A percentile compares a stretch with the other conserved stretches of the same genome.
Conservation (phyloP, 345 rosid genomes). For the Streptanthus diversifolius region DNA sequence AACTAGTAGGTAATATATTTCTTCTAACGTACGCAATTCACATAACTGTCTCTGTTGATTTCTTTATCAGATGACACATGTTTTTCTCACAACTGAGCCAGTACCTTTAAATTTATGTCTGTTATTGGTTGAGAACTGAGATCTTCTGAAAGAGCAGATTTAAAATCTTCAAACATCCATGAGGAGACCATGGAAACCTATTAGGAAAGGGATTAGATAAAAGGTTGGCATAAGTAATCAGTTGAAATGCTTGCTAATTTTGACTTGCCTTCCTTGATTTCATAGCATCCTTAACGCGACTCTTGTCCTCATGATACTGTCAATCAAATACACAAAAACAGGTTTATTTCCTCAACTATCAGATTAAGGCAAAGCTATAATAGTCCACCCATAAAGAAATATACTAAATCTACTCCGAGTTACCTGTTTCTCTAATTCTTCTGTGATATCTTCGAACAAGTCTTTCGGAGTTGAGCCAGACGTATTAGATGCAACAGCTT, state of each 20-base stretch:
- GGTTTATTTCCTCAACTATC: slow-evolving; percentile 2
- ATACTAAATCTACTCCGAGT: not conserved
- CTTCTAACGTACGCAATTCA: not conserved
- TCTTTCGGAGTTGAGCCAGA: slow-evolving; percentile 95
- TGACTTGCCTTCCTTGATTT: slow-evolving; percentile 64
- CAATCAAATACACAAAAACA: slow-evolving; percentile 11
- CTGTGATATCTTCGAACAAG: slow-evolving; percentile 84
- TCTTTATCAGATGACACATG: not conserved
- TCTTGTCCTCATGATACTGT: slow-evolving; percentile 89
- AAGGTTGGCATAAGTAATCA: slow-evolving; percentile 5
- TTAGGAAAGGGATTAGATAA: slow-evolving; percentile 21
- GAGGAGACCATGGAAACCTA: slow-evolving; percentile 56
- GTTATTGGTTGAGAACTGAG: slow-evolving; percentile 51
- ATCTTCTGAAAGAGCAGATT: slow-evolving; percentile 55
- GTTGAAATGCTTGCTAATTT: not conserved
- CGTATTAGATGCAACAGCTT: slow-evolving; percentile 78
- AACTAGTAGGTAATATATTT: not conserved
- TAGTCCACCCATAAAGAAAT: not conserved
- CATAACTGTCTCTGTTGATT: not conserved
- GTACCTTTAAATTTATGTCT: slow-evolving; percentile 76
- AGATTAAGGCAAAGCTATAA: slow-evolving; percentile 9
- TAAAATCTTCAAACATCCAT: slow-evolving; percentile 79
- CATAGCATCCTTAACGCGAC: slow-evolving; percentile 68
- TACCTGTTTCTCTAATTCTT: slow-evolving; percentile 86
- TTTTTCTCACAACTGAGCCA: not conserved